A percentile compares a stretch with the other conserved stretches of the same genome.
phyloP scores from a whole-genome alignment of 495 filamentous ascomycete genomes.

The Beverwykella pulmonaria region DNA sequence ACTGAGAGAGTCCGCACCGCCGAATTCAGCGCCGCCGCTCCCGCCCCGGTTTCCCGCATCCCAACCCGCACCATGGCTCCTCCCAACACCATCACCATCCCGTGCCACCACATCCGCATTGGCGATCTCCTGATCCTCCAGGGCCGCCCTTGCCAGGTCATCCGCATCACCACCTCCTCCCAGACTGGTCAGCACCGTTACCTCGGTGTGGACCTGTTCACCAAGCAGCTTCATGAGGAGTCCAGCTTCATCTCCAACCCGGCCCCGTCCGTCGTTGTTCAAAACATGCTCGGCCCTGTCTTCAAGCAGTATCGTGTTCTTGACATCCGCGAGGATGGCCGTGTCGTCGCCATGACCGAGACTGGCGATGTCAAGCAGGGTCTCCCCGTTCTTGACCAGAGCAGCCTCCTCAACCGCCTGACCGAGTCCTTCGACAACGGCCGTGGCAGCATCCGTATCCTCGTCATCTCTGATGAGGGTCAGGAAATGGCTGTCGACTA shows the following conservation, averaged over 20 bases:
- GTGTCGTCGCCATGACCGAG: conserved; percentile 80
- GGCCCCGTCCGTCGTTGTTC: conserved; percentile 90
- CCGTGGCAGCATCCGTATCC: conserved; percentile 87
- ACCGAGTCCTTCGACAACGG: conserved; percentile 85
- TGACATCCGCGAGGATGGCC: conserved; percentile 87
- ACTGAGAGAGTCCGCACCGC: conserved; percentile 21
- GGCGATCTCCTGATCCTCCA: conserved; percentile 98
- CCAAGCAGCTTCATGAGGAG: conserved; percentile 99
- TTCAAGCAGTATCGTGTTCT: conserved; percentile 99
- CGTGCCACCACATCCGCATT: conserved; percentile 98
- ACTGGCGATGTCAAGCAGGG: conserved; percentile 97
- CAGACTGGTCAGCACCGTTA: conserved; percentile 99
- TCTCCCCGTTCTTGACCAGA: conserved; percentile 90
- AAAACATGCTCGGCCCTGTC: conserved; percentile 99
- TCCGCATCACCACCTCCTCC: conserved; percentile 96
- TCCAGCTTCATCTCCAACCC: conserved; percentile 97
- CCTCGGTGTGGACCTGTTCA: conserved; percentile 99
- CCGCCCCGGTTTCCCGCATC: conserved; percentile 1
- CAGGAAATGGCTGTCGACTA: conserved; percentile 97
- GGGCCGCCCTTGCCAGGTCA: conserved; percentile 99
- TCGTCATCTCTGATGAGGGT: conserved; percentile 93
- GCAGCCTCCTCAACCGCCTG: conserved; percentile 78
- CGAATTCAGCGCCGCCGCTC: conserved; percentile 22
- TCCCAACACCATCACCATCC: conserved; percentile 93
- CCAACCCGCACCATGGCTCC: conserved; percentile 40